phyloP scores from a whole-genome alignment of 2,329 filamentous ascomycete genomes.

The Beauveria asiatica region DNA sequence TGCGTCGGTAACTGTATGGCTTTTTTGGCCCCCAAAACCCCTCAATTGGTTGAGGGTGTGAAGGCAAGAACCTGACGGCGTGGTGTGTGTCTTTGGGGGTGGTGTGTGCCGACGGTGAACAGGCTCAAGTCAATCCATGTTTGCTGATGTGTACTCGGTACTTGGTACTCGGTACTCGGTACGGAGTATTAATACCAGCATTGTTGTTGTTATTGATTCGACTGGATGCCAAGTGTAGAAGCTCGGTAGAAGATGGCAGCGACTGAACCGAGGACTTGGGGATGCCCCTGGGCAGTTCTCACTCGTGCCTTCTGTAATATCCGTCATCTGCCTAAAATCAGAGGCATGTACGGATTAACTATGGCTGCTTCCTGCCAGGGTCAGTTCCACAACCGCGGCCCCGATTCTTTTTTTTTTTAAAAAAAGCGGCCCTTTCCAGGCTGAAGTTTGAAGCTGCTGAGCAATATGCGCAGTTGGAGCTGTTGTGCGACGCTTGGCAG shows the following conservation, averaged over 20 bases:
- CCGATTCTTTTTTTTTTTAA: neutral
- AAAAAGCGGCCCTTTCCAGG: slow-evolving; percentile 3
- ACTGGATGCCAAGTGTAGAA: neutral
- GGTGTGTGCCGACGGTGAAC: neutral
- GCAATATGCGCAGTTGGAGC: neutral
- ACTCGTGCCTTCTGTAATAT: neutral
- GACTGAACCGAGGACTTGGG: neutral
- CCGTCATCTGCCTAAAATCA: neutral
- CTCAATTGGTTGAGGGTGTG: slow-evolving; percentile 1
- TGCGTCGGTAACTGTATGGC: neutral
- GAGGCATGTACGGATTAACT: too few relatives aligned
- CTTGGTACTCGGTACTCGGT: too few relatives aligned
- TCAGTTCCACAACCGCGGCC: neutral
- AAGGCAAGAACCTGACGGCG: neutral
- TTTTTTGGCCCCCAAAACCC: slow-evolving; percentile 5
- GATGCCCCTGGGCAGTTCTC: neutral
- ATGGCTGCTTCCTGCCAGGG: neutral
- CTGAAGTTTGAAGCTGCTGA: slow-evolving; percentile 3
- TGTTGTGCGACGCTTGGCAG: neutral
- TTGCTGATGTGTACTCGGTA: neutral
- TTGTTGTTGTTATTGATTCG: neutral
- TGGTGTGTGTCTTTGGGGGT: neutral
- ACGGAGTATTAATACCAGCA: neutral
- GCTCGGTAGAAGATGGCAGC: neutral
- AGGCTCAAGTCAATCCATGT: neutral